Evolutionary conservation across 495 filamentous ascomycete genomes (phyloP).

Genomic region (Talaromyces stipitatus): DNA sequence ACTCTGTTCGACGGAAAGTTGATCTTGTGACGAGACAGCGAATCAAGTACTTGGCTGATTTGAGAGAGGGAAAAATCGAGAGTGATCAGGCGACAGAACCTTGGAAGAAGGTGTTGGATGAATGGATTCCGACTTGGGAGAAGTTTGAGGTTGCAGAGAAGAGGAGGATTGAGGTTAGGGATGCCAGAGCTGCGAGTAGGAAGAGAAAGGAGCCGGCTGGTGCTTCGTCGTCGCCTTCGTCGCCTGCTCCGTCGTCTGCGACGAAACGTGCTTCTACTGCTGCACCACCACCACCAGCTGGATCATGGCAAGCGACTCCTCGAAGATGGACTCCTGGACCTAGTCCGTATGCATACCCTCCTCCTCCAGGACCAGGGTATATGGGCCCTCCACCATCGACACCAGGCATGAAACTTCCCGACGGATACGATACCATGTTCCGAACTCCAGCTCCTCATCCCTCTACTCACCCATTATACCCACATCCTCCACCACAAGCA

Average conservation of each 20-base stretch:
- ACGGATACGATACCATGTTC: conserved; percentile 7
- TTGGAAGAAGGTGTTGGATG: conserved; percentile 33
- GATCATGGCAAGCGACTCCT: neutral
- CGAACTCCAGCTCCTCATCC: conserved; percentile 13
- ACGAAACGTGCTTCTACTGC: neutral
- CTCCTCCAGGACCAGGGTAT: neutral
- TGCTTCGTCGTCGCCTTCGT: neutral
- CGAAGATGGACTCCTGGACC: conserved; percentile 1
- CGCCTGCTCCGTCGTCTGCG: neutral
- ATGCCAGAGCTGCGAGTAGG: conserved; percentile 29
- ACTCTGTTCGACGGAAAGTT: conserved; percentile 40
- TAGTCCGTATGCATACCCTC: neutral
- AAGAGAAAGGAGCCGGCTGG: conserved; percentile 19
- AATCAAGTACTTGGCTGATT: conserved; percentile 34
- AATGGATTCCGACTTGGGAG: conserved; percentile 39
- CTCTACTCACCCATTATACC: conserved; percentile 5
- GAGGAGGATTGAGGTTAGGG: conserved; percentile 31
- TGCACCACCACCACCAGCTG: neutral
- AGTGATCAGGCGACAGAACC: conserved; percentile 32
- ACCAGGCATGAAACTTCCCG: conserved; percentile 1
- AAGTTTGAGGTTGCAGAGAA: conserved; percentile 34
- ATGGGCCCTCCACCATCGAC: neutral
- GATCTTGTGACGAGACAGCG: conserved; percentile 38
- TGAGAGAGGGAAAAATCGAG: conserved; percentile 16
- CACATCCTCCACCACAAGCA: neutral